Evolutionary conservation across 305 asterid genomes (phyloP), one percentile per base, ranked within the genome.

Genomic region (Caryopteris hybrid): DNA sequence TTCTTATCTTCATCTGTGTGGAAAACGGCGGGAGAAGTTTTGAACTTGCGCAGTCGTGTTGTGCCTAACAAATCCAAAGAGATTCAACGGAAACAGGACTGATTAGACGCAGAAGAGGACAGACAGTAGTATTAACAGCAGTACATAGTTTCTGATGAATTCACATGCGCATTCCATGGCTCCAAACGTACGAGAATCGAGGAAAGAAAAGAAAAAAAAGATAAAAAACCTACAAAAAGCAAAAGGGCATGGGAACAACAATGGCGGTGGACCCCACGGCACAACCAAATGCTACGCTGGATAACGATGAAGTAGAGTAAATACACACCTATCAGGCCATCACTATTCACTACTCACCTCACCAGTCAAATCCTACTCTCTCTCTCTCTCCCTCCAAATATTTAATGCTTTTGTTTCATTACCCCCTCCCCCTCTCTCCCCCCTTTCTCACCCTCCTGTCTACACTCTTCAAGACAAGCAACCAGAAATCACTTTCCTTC

Each of bases 21-120:
- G 38, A 48, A 69, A 60, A 52, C 69, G 78, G 81, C 81, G 81
- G 81, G 78, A 72, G 78, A 71, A 46, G 55, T 47, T 67, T 71
- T 29, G 64, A 76, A 66, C 20, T 43, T 3, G 18, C 34, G 43
- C 7, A 1, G 3, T 1, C 4, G 17, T 38, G n/a, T n/a, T 11
- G 39, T 11, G 5, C 22, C 29, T 14, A 61, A 54, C 10, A 62
- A 31, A 62, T 33, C 43, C 59, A n/a, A n/a, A 48, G n/a, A 1
- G n/a, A n/a, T n/a, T n/a, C n/a, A n/a, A n/a, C n/a, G n/a, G n/a
- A n/a, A n/a, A n/a, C n/a, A n/a, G n/a, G n/a, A n/a, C n/a, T n/a
- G n/a, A n/a, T n/a, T n/a, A n/a, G 12, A 57, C 11, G 41, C 51
- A 69, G 55, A 29, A 23, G 55, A 55, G 58, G 66, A 46, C 61